A percentile compares a stretch with the other conserved stretches of the same genome.
Conservation (phyloP, 148 eudicot genomes). For the Vaccinium myrtillus region DNA sequence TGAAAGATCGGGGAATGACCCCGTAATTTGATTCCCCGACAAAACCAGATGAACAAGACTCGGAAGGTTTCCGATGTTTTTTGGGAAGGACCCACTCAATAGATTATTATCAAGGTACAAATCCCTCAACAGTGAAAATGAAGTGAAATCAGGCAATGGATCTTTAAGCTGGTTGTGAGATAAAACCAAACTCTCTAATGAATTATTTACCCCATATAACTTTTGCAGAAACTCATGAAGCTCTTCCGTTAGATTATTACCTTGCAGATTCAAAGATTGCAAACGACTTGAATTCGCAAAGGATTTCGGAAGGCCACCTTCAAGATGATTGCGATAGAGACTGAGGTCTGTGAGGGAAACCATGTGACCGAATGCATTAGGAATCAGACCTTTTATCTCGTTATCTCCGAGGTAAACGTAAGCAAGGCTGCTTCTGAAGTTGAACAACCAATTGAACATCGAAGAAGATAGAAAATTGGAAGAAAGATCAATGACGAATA, state of each 20-base stretch:
- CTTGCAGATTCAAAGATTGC: neutral
- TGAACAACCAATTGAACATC: constrained; percentile 23
- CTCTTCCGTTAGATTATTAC: neutral
- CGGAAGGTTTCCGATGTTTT: neutral
- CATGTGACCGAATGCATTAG: constrained; percentile 10
- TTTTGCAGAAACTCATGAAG: neutral
- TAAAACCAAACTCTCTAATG: neutral
- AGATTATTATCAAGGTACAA: neutral
- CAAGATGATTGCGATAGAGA: constrained; percentile 1
- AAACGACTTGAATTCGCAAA: constrained; percentile 6
- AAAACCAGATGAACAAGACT: neutral
- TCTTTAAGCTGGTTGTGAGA: too few relatives aligned
- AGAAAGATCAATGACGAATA: constrained; percentile 7
- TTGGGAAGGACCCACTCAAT: constrained; percentile 1
- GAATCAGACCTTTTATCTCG: constrained; percentile 2
- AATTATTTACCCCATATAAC: neutral
- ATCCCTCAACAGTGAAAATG: neutral
- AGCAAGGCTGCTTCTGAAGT: constrained; percentile 16
- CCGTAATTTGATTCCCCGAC: constrained; percentile 5
- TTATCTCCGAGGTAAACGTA: constrained; percentile 9
- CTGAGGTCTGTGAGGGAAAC: neutral
- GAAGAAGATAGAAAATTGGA: constrained; percentile 1
- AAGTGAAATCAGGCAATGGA: too few relatives aligned
- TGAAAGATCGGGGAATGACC: constrained; percentile 11
- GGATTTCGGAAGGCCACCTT: constrained; percentile 12